Conservation (phyloP, 78 protist genomes). For the Chrysochromulina parva region DNA sequence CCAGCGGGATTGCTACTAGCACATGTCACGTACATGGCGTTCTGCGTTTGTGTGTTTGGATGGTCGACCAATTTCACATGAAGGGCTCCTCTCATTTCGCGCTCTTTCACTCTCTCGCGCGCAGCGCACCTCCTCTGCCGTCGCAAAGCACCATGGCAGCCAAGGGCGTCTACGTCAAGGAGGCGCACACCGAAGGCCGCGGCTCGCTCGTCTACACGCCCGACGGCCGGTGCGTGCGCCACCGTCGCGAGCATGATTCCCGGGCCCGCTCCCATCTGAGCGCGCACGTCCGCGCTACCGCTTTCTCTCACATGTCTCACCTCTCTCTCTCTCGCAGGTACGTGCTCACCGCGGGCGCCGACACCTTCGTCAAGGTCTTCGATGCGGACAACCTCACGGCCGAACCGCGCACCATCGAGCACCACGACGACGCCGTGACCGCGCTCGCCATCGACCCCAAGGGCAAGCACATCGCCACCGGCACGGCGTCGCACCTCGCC, state of each 20-base stretch:
- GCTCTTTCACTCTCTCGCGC: too few relatives aligned
- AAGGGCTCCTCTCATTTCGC: too few relatives aligned
- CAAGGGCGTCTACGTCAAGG: slow-evolving; percentile 9
- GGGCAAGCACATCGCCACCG: not conserved
- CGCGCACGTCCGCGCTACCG: too few relatives aligned
- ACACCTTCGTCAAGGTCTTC: not conserved
- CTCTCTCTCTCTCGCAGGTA: not conserved
- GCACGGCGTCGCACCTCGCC: not conserved
- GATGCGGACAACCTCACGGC: not conserved
- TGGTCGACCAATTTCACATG: too few relatives aligned
- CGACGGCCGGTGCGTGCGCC: not conserved
- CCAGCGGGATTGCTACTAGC: too few relatives aligned
- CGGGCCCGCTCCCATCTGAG: too few relatives aligned
- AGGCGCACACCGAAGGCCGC: not conserved
- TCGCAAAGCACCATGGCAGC: too few relatives aligned
- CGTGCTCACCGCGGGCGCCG: not conserved
- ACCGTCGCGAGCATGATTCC: too few relatives aligned
- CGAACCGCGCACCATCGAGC: slow-evolving; percentile 12
- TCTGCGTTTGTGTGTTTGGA: too few relatives aligned
- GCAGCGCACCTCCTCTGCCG: too few relatives aligned
- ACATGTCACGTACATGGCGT: too few relatives aligned
- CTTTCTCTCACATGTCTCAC: too few relatives aligned
- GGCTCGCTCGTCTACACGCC: not conserved
- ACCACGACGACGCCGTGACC: not conserved
- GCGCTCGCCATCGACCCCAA: not conserved